These are phyloP conservation scores for Grammothele lineata DNA, from an alignment of 768 basidiomycete genomes.

Conservation along the genomic window DNA sequence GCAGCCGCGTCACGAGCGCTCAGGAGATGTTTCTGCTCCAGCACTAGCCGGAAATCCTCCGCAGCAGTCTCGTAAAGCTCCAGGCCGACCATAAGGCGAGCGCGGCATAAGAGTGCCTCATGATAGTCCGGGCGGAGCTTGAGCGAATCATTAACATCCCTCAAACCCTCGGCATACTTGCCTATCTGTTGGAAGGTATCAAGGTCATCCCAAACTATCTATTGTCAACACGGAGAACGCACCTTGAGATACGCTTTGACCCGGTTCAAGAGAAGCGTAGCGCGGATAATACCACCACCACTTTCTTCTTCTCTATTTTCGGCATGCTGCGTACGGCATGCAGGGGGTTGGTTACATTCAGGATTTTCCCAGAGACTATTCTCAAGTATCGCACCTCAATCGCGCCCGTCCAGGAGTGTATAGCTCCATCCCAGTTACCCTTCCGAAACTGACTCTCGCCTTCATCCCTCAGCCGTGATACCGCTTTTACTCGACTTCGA, in stretches of 20 bases:
- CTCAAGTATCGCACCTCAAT: constrained; percentile 44
- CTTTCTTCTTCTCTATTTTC: constrained; percentile 65
- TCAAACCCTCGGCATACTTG: constrained; percentile 58
- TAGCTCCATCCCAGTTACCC: constrained; percentile 52
- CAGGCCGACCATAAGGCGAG: constrained; percentile 64
- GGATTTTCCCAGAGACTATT: no score
- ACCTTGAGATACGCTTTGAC: constrained; percentile 75
- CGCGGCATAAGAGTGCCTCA: constrained; percentile 80
- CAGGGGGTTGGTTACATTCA: no score
- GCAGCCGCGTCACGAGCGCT: constrained; percentile 54
- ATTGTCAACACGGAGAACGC: no score
- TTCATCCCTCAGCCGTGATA: constrained; percentile 77
- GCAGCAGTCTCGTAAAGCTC: constrained; percentile 70
- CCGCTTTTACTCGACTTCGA: constrained; percentile 66
- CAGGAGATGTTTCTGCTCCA: constrained; percentile 56
- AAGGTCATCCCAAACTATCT: no score
- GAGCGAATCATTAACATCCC: constrained; percentile 63
- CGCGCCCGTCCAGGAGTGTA: constrained; percentile 61
- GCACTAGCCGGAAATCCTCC: constrained; percentile 67
- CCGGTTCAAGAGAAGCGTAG: constrained; percentile 71
- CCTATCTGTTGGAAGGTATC: no score
- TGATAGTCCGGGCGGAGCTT: constrained; percentile 55
- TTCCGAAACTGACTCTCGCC: constrained; percentile 69
- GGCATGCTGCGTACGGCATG: constrained; percentile 41
- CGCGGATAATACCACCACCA: constrained; percentile 71